Conservation (phyloP, 495 filamentous ascomycete genomes). For the Astrothelium macrocarpum region DNA sequence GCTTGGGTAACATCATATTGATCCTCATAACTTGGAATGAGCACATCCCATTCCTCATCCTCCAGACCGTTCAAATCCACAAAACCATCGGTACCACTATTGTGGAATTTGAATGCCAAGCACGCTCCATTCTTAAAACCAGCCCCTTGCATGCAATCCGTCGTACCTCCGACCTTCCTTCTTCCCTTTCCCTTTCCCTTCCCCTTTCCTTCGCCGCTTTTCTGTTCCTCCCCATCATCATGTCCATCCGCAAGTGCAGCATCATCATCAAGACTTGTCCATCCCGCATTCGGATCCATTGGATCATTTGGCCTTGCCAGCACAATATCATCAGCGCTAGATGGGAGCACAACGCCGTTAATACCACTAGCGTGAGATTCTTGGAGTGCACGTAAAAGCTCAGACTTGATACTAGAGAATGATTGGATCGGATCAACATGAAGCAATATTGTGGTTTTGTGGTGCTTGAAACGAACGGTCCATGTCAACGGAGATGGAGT, state of each 20-base stretch:
- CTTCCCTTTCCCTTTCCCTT: slow-evolving; percentile 21
- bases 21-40: slow-evolving; percentile 52
- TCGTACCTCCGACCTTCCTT: slow-evolving; percentile 26
- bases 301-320: slow-evolving; percentile 46
- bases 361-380: slow-evolving; percentile 42
- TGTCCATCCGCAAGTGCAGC: slow-evolving; percentile 11
- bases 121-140: slow-evolving; percentile 49
- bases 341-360: slow-evolving; percentile 41
- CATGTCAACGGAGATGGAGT: slow-evolving; percentile 36
- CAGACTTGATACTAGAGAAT: slow-evolving; percentile 50
- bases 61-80: slow-evolving; percentile 18
- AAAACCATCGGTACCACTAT: slow-evolving; percentile 9
- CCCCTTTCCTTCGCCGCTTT: slow-evolving; percentile 24
- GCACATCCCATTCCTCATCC: slow-evolving; percentile 55
- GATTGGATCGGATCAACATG: slow-evolving; percentile 52
- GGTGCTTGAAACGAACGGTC: slow-evolving; percentile 70
- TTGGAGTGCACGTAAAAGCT: slow-evolving; percentile 48
- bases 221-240: slow-evolving; percentile 24
- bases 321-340: slow-evolving; percentile 40
- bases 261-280: slow-evolving; percentile 36
- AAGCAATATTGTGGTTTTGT: slow-evolving; percentile 67
- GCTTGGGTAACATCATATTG: neutral
- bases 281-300: slow-evolving; percentile 49
- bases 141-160: slow-evolving; percentile 39
- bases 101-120: slow-evolving; percentile 60